Percentiles rank a stretch among this genome's conserved stretches.
These are phyloP conservation scores for Rhizopus sp. DNA, from an alignment of 371 early-diverging fungal genomes.

Conservation along the genomic window DNA sequence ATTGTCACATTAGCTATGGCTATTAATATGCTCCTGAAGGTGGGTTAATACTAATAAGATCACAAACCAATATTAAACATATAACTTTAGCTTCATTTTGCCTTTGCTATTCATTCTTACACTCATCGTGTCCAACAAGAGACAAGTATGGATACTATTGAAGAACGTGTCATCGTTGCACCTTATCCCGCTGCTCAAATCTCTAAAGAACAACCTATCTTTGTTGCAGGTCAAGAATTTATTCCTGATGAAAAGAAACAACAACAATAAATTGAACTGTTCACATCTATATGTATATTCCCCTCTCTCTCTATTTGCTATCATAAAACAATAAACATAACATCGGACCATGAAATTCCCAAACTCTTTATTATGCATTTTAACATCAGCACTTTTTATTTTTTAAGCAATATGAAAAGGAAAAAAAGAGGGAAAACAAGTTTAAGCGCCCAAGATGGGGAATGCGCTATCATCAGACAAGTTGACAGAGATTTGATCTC, in stretches of 20 bases:
- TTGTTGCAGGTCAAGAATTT: slow-evolving; percentile 49
- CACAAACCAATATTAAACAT: neutral
- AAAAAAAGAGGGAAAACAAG: too few relatives aligned
- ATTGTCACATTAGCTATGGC: slow-evolving; percentile 40
- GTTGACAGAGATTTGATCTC: slow-evolving; percentile 57
- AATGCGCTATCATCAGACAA: slow-evolving; percentile 72
- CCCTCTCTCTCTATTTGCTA: too few relatives aligned
- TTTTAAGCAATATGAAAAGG: too few relatives aligned
- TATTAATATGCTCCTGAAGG: slow-evolving; percentile 42
- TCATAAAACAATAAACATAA: too few relatives aligned
- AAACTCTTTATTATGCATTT: too few relatives aligned
- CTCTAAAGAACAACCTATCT: slow-evolving; percentile 24
- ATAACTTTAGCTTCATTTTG: slow-evolving; percentile 39
- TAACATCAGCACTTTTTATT: too few relatives aligned
- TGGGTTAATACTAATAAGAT: slow-evolving; percentile 1
- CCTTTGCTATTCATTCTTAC: slow-evolving; percentile 46
- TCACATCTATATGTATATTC: too few relatives aligned
- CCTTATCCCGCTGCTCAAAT: slow-evolving; percentile 33
- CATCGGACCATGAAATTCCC: too few relatives aligned
- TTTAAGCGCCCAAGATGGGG: slow-evolving; percentile 68
- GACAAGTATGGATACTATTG: slow-evolving; percentile 6
- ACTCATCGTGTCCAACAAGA: slow-evolving; percentile 22
- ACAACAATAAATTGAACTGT: neutral
- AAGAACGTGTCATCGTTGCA: slow-evolving; percentile 18
- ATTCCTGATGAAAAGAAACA: slow-evolving; percentile 44